Evolutionary conservation across 208 protist genomes (phyloP).

Genomic region (Phytomonas serpens): DNA sequence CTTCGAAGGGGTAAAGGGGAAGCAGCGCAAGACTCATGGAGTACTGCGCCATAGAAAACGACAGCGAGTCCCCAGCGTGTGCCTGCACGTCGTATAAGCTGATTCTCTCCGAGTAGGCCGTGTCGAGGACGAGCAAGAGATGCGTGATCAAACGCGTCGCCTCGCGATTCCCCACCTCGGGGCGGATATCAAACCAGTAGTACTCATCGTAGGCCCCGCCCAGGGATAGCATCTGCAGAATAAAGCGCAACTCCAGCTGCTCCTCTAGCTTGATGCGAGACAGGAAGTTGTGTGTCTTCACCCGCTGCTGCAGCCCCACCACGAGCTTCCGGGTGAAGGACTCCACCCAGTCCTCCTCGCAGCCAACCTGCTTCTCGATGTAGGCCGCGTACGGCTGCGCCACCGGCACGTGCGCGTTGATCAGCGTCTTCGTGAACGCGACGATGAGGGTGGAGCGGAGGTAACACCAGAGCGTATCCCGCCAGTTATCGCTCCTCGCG

Average conservation of each 20-base stretch:
- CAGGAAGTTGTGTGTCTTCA: constrained; percentile 30
- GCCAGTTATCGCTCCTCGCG: constrained; percentile 33
- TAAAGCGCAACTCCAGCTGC: constrained; percentile 70
- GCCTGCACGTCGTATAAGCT: constrained; percentile 43
- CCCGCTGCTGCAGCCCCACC: constrained; percentile 23
- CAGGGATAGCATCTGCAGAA: constrained; percentile 53
- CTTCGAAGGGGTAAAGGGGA: constrained; percentile 33
- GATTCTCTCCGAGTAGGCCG: constrained; percentile 52
- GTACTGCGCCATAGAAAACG: constrained; percentile 32
- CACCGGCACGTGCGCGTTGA: constrained; percentile 19
- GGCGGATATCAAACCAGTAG: constrained; percentile 40
- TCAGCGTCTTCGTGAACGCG: constrained; percentile 62
- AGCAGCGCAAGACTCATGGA: constrained; percentile 42
- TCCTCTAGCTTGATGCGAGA: constrained; percentile 23
- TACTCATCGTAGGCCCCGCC: constrained; percentile 12
- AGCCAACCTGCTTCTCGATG: constrained; percentile 26
- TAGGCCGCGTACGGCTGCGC: constrained; percentile 21
- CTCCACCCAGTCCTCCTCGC: constrained; percentile 46
- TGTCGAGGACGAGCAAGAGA: constrained; percentile 46
- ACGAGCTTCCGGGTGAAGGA: constrained; percentile 30
- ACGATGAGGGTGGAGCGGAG: constrained; percentile 61
- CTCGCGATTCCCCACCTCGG: constrained; percentile 26
- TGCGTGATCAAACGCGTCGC: constrained; percentile 52
- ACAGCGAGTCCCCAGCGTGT: constrained; percentile 30
- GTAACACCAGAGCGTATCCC: constrained; percentile 64